Conservation (phyloP, 495 filamentous ascomycete species). For the Podospora sp. region DNA sequence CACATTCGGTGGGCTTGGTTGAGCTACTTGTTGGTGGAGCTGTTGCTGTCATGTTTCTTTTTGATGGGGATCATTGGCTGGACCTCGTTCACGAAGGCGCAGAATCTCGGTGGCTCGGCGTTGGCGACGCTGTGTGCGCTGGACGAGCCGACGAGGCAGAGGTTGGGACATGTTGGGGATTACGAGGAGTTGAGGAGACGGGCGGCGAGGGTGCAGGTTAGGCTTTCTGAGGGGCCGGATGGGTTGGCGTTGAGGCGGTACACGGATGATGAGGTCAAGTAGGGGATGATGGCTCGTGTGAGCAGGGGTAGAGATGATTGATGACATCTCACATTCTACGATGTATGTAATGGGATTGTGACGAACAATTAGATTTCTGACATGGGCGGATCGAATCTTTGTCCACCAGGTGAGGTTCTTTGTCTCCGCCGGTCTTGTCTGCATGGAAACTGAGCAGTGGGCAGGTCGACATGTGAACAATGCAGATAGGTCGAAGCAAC, state of each 20-base stretch:
- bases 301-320: no score
- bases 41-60: background rate
- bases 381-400: no score
- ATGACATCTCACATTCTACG: no score
- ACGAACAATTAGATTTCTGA: no score
- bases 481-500: no score
- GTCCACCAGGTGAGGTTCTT: no score
- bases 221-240: conserved; percentile 1
- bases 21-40: conserved; percentile 3
- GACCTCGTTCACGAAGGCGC: conserved; percentile 1
- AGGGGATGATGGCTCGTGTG: no score
- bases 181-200: conserved; percentile 9
- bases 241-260: background rate
- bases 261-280: background rate
- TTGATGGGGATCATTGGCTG: conserved; percentile 5
- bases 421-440: no score
- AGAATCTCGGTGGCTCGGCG: background rate
- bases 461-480: no score
- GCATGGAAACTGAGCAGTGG: no score
- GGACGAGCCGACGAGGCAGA: conserved; percentile 3
- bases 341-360: no score
- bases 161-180: background rate
- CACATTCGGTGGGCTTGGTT: conserved; percentile 1
- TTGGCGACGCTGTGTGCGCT: conserved; percentile 8
- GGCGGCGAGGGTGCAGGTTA: background rate